These are phyloP conservation scores for Corylus americana DNA, from an alignment of 306 rosid genomes.

Conservation along the genomic window DNA sequence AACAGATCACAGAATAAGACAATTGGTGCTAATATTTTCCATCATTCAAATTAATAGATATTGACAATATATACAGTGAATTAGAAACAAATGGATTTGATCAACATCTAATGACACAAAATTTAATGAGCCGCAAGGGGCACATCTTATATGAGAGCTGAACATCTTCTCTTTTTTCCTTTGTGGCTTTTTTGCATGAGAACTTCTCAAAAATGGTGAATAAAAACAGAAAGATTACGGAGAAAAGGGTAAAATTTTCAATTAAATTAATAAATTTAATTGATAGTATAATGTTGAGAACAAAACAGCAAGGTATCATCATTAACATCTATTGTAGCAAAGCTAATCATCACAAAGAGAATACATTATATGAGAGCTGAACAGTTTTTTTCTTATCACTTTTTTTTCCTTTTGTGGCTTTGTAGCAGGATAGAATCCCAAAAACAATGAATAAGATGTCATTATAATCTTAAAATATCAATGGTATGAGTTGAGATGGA, in stretches of 20 bases:
- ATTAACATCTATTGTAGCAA: slow-evolving; percentile 6
- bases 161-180: not conserved
- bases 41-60: too few relatives aligned
- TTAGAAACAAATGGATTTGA: too few relatives aligned
- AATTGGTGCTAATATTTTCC: too few relatives aligned
- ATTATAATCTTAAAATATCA: slow-evolving; percentile 33
- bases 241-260: slow-evolving; percentile 14
- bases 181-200: not conserved
- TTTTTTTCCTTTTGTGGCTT: slow-evolving; percentile 8
- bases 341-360: slow-evolving; percentile 18
- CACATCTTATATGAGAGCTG: not conserved
- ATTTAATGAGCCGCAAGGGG: not conserved
- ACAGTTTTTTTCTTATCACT: not conserved
- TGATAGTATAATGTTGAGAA: slow-evolving; percentile 10
- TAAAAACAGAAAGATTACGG: not conserved
- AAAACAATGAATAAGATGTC: slow-evolving; percentile 24
- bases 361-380: slow-evolving; percentile 1
- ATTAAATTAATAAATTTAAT: slow-evolving; percentile 12
- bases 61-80: too few relatives aligned
- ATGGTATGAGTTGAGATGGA: slow-evolving; percentile 74
- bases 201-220: not conserved
- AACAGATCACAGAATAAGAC: too few relatives aligned
- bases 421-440: slow-evolving; percentile 16
- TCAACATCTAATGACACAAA: too few relatives aligned
- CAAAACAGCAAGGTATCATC: slow-evolving; percentile 4